A percentile compares a stretch with the other conserved stretches of the same genome.
These are phyloP conservation scores for Rosellinia necatrix DNA, from an alignment of 2,329 filamentous ascomycete species.

Conservation along the genomic window DNA sequence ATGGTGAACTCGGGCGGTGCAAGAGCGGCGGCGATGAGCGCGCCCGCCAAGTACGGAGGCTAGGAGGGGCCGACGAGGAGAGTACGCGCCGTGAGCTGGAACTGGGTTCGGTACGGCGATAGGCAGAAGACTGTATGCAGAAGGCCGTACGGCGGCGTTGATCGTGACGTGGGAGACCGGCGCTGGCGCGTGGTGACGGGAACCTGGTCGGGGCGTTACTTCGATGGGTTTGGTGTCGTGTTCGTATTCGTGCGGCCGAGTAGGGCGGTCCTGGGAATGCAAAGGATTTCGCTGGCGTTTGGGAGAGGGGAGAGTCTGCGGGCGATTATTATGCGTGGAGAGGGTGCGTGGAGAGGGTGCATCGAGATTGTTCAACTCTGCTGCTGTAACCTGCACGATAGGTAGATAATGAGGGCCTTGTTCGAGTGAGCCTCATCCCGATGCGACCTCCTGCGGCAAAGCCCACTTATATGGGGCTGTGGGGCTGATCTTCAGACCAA, in stretches of 20 bases:
- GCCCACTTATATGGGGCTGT: neutral
- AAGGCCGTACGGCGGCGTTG: no score
- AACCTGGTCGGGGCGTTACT: conserved; percentile 3
- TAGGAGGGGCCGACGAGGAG: no score
- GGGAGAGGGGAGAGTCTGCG: neutral
- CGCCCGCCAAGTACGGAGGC: no score
- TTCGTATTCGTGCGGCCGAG: neutral
- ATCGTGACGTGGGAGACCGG: conserved; percentile 16
- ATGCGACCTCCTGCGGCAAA: neutral
- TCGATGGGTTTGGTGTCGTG: conserved; percentile 6
- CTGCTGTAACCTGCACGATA: neutral
- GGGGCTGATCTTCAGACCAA: conserved; percentile 5
- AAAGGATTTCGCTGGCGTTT: neutral
- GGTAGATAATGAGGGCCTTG: no score
- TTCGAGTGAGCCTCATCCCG: conserved; percentile 2
- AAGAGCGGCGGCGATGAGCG: no score
- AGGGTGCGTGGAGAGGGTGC: neutral
- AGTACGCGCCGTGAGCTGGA: no score
- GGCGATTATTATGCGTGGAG: neutral
- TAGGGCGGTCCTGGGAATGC: neutral
- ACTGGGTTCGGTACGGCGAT: no score
- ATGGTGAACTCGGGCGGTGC: no score
- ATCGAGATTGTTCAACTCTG: neutral
- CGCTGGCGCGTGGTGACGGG: conserved; percentile 10
- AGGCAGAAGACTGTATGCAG: no score